Evolutionary conservation across 257 asterid genomes (phyloP), one percentile per base, ranked within the genome.

Genomic region (Salvia splendens): DNA sequence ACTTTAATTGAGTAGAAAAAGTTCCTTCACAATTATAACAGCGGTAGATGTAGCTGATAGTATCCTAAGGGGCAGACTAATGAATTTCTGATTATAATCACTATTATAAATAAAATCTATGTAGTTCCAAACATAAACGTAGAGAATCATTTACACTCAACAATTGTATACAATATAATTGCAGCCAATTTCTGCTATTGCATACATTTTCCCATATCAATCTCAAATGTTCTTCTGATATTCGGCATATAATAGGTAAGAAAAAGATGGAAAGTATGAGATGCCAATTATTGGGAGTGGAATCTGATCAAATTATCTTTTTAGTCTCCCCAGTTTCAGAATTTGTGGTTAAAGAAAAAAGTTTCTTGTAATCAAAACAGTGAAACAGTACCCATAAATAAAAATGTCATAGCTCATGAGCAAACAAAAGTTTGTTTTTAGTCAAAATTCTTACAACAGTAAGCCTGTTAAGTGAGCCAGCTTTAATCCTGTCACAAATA

Each of bases 401-500:
- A 59, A 65, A 28, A 11, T 5, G 9, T 11, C 58, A 41, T 43
- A 62, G 14, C 54, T 5, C 28, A 72, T 48, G 36, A 48, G 63
- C 71, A 41, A 58, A 73, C 30, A 57, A 71, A 65, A 63, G n/a
- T 17, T 63, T 36, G 64, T 51, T 43, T 52, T 68, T 48, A 68
- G 24, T 52, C 20, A 73, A 72, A 63, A 75, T 49, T 56, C 90
- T 77, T 79, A 91, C 96, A 12, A 88, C 76, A 53, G 82, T 86
- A 57, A 77, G 93, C 84, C 86, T 83, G 71, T 77, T 77, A 48
- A 85, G 83, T 62, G 57, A 60, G 74, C 95, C 99, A 79, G 85
- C 78, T 82, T 88, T 86, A 62, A 90, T 78, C 79, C 94, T 90
- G 75, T 80, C 86, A 47, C 64, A 78, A 71, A 93, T 71, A 76